Evolutionary conservation across 2,329 filamentous ascomycete genomes (phyloP).

Genomic region (Bipolaris oryzae): DNA sequence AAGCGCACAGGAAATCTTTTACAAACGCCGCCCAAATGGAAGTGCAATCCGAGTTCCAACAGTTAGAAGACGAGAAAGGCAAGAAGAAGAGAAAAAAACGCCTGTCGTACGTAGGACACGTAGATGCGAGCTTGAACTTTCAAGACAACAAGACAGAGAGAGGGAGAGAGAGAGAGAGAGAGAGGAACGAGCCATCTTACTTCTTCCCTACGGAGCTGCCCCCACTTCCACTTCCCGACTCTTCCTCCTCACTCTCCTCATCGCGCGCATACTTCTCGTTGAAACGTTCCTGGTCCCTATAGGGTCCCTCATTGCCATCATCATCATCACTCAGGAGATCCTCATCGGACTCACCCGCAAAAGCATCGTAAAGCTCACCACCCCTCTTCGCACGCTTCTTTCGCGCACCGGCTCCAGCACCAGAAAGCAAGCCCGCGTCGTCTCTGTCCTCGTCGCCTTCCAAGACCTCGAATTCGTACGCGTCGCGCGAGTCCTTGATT

Average conservation of each 20-base stretch:
- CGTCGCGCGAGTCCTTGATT: conserved; percentile 75
- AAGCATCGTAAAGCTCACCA: conserved; percentile 95
- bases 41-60: too few relatives aligned
- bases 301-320: conserved; percentile 47
- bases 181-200: conserved; percentile 15
- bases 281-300: conserved; percentile 39
- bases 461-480: conserved; percentile 93
- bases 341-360: conserved; percentile 89
- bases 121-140: background rate
- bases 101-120: background rate
- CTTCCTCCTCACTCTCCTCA: conserved; percentile 32
- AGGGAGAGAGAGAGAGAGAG: too few relatives aligned
- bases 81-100: too few relatives aligned
- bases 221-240: conserved; percentile 24
- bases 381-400: conserved; percentile 65
- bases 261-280: conserved; percentile 43
- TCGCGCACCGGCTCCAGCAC: conserved; percentile 40
- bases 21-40: too few relatives aligned
- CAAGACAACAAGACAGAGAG: background rate
- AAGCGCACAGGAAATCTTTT: too few relatives aligned
- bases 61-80: too few relatives aligned
- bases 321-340: conserved; percentile 60
- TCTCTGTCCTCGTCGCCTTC: conserved; percentile 74
- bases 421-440: conserved; percentile 57
- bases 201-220: conserved; percentile 34